Percentiles rank a stretch among this genome's conserved stretches.
Conservation (phyloP, 371 early-diverging fungal genomes). For the Syncephalis fuscata region DNA sequence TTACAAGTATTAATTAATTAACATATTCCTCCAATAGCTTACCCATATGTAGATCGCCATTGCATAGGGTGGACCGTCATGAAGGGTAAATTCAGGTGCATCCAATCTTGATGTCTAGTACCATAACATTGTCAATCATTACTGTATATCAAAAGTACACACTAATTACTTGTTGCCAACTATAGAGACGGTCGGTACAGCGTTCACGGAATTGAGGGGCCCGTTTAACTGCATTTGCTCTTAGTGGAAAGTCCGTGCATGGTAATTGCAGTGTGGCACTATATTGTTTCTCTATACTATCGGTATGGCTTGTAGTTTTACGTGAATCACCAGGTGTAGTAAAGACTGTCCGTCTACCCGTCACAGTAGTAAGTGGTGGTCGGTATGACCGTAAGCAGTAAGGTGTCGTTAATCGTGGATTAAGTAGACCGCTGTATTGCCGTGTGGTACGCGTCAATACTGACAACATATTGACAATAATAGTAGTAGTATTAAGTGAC, state of each 20-base stretch:
- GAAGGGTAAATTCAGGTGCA: conserved; percentile 26
- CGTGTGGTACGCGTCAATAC: too few relatives aligned
- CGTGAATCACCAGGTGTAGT: too few relatives aligned
- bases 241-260: conserved; percentile 50
- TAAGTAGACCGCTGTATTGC: too few relatives aligned
- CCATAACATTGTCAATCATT: neutral
- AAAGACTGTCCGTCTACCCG: too few relatives aligned
- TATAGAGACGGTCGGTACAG: conserved; percentile 48
- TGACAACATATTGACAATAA: too few relatives aligned
- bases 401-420: too few relatives aligned
- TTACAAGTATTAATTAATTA: neutral
- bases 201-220: conserved; percentile 41
- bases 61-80: conserved; percentile 98
- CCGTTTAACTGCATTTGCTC: conserved; percentile 43
- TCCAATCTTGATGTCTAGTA: neutral
- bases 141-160: neutral
- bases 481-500: too few relatives aligned
- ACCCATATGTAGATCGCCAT: conserved; percentile 83
- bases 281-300: conserved; percentile 15
- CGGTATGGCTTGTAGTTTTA: neutral
- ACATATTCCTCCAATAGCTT: conserved; percentile 1
- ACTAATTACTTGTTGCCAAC: conserved; percentile 56
- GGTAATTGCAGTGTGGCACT: conserved; percentile 50
- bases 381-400: too few relatives aligned
- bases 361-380: too few relatives aligned